Percentiles rank a stretch among this genome's conserved stretches.
phyloP scores from a whole-genome alignment of 371 early-diverging fungal genomes.

The Chytridiales sp. region DNA sequence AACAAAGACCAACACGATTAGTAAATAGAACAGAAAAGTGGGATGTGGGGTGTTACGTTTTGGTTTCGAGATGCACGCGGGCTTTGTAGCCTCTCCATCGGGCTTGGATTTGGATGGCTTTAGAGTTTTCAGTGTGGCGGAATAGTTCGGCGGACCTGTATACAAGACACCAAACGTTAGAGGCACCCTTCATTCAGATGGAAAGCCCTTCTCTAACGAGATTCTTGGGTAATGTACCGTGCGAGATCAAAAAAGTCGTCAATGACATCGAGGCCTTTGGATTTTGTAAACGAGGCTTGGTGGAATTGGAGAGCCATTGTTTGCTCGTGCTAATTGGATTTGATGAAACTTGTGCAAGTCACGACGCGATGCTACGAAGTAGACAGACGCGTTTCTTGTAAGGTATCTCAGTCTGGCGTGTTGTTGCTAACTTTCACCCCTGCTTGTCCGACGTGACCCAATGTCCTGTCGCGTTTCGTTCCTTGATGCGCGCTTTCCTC shows the following conservation, averaged over 20 bases:
- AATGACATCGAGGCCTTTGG: slow-evolving; percentile 28
- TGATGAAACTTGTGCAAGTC: no score
- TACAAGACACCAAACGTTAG: neutral
- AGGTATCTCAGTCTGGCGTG: no score
- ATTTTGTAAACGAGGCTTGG: slow-evolving; percentile 8
- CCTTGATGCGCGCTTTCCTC: no score
- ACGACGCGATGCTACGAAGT: no score
- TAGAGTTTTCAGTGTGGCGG: slow-evolving; percentile 34
- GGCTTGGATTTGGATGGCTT: slow-evolving; percentile 35
- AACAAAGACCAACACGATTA: neutral
- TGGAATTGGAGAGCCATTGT: slow-evolving; percentile 24
- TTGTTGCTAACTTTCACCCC: no score
- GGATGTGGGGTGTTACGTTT: neutral
- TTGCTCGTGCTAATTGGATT: no score
- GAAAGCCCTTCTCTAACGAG: neutral
- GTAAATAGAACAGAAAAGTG: neutral
- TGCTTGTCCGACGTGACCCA: no score
- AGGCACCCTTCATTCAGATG: neutral
- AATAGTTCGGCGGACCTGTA: slow-evolving; percentile 37
- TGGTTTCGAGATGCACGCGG: neutral
- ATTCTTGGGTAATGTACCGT: slow-evolving; percentile 15
- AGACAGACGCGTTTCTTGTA: no score
- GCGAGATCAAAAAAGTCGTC: slow-evolving; percentile 33
- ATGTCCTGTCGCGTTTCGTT: no score
- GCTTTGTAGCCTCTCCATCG: slow-evolving; percentile 30